Percentiles rank a stretch among this genome's conserved stretches.
phyloP scores from a whole-genome alignment of 1,284 basidiomycete genomes.

The Rhodotorula sp. region DNA sequence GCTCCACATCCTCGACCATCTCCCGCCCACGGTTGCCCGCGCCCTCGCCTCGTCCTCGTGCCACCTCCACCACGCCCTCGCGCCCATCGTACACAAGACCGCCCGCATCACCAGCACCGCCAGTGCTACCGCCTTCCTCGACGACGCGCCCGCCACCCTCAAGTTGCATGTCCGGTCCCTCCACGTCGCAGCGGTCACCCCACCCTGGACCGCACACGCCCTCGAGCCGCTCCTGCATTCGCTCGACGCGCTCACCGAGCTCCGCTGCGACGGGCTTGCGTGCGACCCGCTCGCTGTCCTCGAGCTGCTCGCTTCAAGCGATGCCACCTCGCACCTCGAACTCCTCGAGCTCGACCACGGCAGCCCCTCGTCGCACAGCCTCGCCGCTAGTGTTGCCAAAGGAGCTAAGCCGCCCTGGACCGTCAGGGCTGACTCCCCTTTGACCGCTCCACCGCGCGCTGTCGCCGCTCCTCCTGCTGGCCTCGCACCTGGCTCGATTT shows the following conservation, averaged over 20 bases:
- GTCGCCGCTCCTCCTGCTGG: neutral
- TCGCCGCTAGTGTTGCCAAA: neutral
- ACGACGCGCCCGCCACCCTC: neutral
- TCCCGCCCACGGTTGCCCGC: neutral
- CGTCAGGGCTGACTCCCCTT: constrained; percentile 14
- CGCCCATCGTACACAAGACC: neutral
- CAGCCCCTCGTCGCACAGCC: neutral
- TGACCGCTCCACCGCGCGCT: neutral
- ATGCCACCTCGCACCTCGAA: neutral
- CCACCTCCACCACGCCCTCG: neutral
- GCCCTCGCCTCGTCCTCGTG: neutral
- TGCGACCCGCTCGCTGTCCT: too few relatives aligned
- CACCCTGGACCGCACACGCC: neutral
- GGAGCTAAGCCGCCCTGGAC: constrained; percentile 3
- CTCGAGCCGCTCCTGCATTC: neutral
- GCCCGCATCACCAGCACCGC: neutral
- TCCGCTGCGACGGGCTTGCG: neutral
- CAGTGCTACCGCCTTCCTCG: neutral
- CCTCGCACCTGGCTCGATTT: neutral
- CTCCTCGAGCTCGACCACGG: constrained; percentile 9
- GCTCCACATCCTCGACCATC: neutral
- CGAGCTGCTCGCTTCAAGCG: neutral
- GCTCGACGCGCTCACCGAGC: neutral
- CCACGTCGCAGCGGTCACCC: neutral
- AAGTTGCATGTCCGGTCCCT: neutral